A percentile compares a stretch with the other conserved stretches of the same genome.
These are phyloP conservation scores for Heterobasidion occidentale DNA, from an alignment of 1,284 basidiomycete species.

Conservation along the genomic window DNA sequence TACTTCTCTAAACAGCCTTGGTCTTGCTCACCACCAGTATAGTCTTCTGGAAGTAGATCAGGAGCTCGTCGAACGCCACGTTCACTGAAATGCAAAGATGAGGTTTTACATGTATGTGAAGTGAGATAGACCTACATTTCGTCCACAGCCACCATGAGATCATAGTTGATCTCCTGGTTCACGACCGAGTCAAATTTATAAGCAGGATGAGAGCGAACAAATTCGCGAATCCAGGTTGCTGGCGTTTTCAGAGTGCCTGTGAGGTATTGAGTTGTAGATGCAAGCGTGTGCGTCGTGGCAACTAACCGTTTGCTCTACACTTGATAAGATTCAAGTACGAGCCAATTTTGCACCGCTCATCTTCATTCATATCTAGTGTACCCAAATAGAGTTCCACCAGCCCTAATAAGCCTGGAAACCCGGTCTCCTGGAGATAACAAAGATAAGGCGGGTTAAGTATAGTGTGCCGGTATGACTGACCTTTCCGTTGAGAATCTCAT, in stretches of 20 bases:
- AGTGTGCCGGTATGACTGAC: constrained; percentile 24
- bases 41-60: constrained; percentile 54
- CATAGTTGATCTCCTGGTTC: constrained; percentile 88
- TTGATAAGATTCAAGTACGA: constrained; percentile 78
- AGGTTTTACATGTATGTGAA: not conserved
- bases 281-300: not conserved
- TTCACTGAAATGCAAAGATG: constrained; percentile 38
- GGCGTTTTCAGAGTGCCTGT: constrained; percentile 80
- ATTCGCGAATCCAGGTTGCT: constrained; percentile 90
- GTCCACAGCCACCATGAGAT: constrained; percentile 87
- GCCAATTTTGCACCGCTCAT: constrained; percentile 60
- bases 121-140: constrained; percentile 60
- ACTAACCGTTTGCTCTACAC: constrained; percentile 72
- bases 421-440: constrained; percentile 32
- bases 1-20: constrained; percentile 29
- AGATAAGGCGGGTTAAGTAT: not conserved
- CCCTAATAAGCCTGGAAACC: constrained; percentile 82
- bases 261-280: not conserved
- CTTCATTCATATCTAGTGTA: constrained; percentile 72
- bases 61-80: constrained; percentile 59
- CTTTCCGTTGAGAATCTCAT: constrained; percentile 94
- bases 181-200: constrained; percentile 93
- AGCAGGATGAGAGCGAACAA: constrained; percentile 81
- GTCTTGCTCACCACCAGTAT: constrained; percentile 40
- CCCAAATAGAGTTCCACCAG: constrained; percentile 86